Percentiles rank a stretch among this genome's conserved stretches.
Evolutionary conservation across 352 stramenopile species (phyloP).

Genomic region (Phytophthora litchii): DNA sequence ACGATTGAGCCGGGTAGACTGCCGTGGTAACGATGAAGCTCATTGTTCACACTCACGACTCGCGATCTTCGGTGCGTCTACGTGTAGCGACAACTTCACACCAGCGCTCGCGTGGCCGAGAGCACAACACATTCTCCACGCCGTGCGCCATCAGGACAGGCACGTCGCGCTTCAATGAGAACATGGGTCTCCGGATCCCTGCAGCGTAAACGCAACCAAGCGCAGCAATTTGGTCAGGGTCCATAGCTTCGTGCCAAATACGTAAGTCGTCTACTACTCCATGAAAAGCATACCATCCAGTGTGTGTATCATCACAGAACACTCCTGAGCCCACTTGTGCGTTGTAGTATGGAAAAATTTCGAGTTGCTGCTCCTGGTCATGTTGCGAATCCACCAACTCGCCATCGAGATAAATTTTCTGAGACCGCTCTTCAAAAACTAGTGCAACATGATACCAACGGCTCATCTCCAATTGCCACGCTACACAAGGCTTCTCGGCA

Average conservation of each 20-base stretch:
- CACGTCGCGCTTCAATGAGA: slow-evolving; percentile 20
- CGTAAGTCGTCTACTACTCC: slow-evolving; percentile 28
- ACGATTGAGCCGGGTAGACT: no score
- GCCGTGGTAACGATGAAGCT: background rate
- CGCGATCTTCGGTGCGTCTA: slow-evolving; percentile 11
- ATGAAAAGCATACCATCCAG: slow-evolving; percentile 32
- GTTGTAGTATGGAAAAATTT: slow-evolving; percentile 19
- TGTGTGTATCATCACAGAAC: slow-evolving; percentile 12
- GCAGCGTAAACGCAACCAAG: slow-evolving; percentile 6
- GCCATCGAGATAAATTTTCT: slow-evolving; percentile 23
- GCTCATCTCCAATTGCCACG: slow-evolving; percentile 1
- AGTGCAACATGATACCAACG: slow-evolving; percentile 34
- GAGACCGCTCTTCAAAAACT: slow-evolving; percentile 4
- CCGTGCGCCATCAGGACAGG: slow-evolving; percentile 12
- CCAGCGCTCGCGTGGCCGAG: slow-evolving; percentile 14
- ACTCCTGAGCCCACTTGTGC: slow-evolving; percentile 14
- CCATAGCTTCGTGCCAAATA: slow-evolving; percentile 27
- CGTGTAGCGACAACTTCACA: slow-evolving; percentile 17
- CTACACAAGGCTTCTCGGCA: slow-evolving; percentile 7
- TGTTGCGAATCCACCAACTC: slow-evolving; percentile 11
- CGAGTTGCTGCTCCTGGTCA: slow-evolving; percentile 18
- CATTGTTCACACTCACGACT: slow-evolving; percentile 11
- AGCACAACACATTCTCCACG: slow-evolving; percentile 19
- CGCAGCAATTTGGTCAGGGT: background rate
- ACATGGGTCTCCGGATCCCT: slow-evolving; percentile 1